Conservation (phyloP, 176 grass and related monocot genomes). For the Oryza longistaminata region DNA sequence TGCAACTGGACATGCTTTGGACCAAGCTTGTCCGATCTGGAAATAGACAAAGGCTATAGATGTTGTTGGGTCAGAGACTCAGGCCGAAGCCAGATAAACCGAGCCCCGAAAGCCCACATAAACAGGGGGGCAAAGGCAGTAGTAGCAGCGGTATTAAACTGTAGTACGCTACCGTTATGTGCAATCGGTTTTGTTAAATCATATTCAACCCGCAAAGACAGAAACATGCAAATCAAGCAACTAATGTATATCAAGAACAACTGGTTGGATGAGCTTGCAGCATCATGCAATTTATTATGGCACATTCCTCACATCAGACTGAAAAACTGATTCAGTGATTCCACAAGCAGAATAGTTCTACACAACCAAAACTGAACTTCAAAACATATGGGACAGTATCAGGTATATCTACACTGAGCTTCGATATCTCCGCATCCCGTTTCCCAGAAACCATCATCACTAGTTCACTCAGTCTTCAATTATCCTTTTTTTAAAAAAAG, state of each 20-base stretch:
- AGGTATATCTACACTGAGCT: not conserved
- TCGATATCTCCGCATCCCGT: not conserved
- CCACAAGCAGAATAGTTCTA: not conserved
- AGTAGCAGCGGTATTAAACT: too few species aligned
- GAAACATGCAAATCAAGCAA: not conserved
- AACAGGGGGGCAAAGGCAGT: too few species aligned
- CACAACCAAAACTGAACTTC: not conserved
- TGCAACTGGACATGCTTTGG: too few species aligned
- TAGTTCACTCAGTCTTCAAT: conserved; percentile 20
- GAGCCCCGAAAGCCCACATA: too few species aligned
- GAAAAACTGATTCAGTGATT: not conserved
- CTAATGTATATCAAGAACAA: not conserved
- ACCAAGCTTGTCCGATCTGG: too few species aligned
- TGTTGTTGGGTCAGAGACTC: too few species aligned
- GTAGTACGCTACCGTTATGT: too few species aligned
- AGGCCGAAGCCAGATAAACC: too few species aligned
- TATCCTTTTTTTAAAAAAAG: not conserved
- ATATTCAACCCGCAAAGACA: not conserved
- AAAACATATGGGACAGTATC: not conserved
- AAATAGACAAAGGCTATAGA: too few species aligned
- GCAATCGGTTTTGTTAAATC: not conserved
- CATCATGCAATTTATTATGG: not conserved
- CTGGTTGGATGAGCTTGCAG: not conserved
- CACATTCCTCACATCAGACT: not conserved
- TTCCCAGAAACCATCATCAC: not conserved